Conservation (phyloP, 805 yeast species). For the Blastobotrys peoriensis region DNA sequence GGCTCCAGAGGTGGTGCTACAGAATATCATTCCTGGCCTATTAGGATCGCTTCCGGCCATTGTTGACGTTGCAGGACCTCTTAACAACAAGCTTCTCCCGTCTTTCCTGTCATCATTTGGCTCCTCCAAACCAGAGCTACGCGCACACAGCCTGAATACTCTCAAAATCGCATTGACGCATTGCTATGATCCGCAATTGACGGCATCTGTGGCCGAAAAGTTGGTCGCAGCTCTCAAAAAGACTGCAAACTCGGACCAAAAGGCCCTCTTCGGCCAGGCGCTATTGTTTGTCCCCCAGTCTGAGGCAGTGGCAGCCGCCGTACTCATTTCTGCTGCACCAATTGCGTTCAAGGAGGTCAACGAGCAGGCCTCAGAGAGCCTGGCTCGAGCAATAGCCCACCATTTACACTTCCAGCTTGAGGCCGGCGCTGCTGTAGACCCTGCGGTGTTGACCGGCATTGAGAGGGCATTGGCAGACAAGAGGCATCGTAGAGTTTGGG, state of each 20-base stretch:
- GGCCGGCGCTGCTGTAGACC: slow-evolving; percentile 21
- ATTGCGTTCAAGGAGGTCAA: slow-evolving; percentile 69
- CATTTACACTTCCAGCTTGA: slow-evolving; percentile 36
- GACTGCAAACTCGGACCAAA: slow-evolving; percentile 59
- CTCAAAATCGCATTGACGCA: slow-evolving; percentile 29
- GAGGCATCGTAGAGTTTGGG: slow-evolving; percentile 67
- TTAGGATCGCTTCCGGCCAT: slow-evolving; percentile 31
- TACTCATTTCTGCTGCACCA: slow-evolving; percentile 42
- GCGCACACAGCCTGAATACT: slow-evolving; percentile 42
- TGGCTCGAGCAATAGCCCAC: slow-evolving; percentile 44
- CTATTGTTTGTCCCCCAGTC: slow-evolving; percentile 33
- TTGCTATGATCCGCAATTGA: slow-evolving; percentile 24
- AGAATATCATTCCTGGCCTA: slow-evolving; percentile 47
- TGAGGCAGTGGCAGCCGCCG: slow-evolving; percentile 31
- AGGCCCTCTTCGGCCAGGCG: slow-evolving; percentile 44
- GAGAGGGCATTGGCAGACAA: slow-evolving; percentile 61
- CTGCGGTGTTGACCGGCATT: slow-evolving; percentile 31
- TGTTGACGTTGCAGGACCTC: slow-evolving; percentile 39
- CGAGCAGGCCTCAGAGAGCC: slow-evolving; percentile 51
- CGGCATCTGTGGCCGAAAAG: slow-evolving; percentile 43
- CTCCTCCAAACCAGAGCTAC: slow-evolving; percentile 63
- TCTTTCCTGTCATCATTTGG: slow-evolving; percentile 54
- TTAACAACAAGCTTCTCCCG: slow-evolving; percentile 42
- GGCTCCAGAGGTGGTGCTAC: slow-evolving; percentile 67
- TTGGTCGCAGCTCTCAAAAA: slow-evolving; percentile 53